A percentile compares a stretch with the other conserved stretches of the same genome.
These are phyloP conservation scores for Cordyceps javanica DNA, from an alignment of 2,329 filamentous ascomycete genomes.

Conservation along the genomic window DNA sequence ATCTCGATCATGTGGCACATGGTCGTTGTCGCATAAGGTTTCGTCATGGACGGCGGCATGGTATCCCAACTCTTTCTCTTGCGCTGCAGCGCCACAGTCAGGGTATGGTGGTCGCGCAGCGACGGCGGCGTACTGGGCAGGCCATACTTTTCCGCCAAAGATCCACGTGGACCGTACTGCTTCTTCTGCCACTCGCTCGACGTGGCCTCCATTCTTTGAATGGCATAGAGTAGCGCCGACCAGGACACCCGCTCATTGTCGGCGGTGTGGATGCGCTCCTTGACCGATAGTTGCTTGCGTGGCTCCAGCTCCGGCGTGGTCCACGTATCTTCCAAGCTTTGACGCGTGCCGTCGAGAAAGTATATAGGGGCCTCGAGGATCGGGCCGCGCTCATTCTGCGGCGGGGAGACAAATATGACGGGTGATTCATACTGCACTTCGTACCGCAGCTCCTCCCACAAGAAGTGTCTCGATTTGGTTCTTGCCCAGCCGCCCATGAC, in stretches of 20 bases:
- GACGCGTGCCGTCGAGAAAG: conserved; percentile 32
- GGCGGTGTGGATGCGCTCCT: conserved; percentile 43
- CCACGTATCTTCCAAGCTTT: conserved; percentile 31
- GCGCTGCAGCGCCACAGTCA: conserved; percentile 41
- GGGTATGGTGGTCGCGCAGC: conserved; percentile 29
- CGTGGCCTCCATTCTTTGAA: conserved; percentile 44
- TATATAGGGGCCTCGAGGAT: conserved; percentile 25
- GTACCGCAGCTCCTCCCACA: conserved; percentile 39
- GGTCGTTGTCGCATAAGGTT: conserved; percentile 48
- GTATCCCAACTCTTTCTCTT: conserved; percentile 45
- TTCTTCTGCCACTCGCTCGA: conserved; percentile 41
- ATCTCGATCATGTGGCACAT: conserved; percentile 51
- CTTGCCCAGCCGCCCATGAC: conserved; percentile 42
- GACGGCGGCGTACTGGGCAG: conserved; percentile 21
- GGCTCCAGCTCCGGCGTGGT: conserved; percentile 26
- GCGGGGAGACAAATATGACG: conserved; percentile 43
- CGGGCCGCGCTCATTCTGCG: conserved; percentile 34
- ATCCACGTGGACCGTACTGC: conserved; percentile 25
- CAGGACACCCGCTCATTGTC: conserved; percentile 52
- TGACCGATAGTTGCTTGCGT: conserved; percentile 21
- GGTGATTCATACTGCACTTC: conserved; percentile 44
- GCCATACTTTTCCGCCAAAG: conserved; percentile 13
- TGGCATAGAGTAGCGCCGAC: conserved; percentile 42
- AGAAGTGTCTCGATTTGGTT: conserved; percentile 35
- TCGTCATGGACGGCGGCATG: conserved; percentile 41